These are phyloP conservation scores for Pseudogymnoascus sp. DNA, from an alignment of 2,329 filamentous ascomycete species.

Conservation along the genomic window DNA sequence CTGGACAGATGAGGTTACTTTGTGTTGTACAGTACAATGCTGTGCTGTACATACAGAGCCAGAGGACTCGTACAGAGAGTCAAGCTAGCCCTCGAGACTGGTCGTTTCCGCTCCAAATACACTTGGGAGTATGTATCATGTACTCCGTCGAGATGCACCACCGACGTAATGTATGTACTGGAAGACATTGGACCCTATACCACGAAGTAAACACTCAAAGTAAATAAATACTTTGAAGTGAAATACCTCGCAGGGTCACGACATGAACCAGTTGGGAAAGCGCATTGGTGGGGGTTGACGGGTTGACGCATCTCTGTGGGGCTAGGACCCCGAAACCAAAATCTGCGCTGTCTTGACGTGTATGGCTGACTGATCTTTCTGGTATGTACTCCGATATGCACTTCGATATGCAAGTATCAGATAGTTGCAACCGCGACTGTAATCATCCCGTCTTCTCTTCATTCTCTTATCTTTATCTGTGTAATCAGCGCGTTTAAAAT, in stretches of 20 bases:
- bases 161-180: not conserved
- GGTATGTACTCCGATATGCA: not conserved
- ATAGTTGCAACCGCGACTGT: not conserved
- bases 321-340: not conserved
- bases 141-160: not conserved
- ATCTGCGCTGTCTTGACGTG: not conserved
- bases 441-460: not conserved
- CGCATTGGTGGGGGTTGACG: constrained; percentile 4
- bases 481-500: constrained; percentile 10
- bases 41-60: not conserved
- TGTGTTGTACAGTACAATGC: not conserved
- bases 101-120: not conserved
- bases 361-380: not conserved
- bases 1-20: not conserved
- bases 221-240: not conserved
- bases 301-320: not conserved
- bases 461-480: constrained; percentile 8
- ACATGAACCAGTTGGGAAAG: constrained; percentile 5
- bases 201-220: not conserved
- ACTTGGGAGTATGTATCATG: not conserved
- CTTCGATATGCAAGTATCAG: not conserved
- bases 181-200: not conserved
- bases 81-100: not conserved
- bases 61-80: not conserved
- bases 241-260: not conserved